Percentiles rank a stretch among this genome's conserved stretches.
Evolutionary conservation across 2,329 filamentous ascomycete genomes (phyloP).

Genomic region (Alternaria infectoria): DNA sequence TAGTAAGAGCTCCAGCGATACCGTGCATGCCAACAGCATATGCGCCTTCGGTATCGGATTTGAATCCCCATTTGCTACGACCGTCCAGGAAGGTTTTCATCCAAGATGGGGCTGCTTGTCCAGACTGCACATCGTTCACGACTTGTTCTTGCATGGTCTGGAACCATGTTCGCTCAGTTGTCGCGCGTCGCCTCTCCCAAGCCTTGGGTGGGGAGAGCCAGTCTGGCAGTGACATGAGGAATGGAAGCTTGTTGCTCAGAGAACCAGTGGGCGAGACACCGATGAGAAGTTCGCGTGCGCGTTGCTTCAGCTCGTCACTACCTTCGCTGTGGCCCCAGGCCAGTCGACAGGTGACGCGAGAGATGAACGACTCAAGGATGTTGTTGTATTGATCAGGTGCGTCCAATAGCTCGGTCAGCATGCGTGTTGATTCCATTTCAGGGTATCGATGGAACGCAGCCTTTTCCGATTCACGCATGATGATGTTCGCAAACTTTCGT

Average conservation of each 20-base stretch:
- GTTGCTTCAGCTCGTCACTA: conserved; percentile 55
- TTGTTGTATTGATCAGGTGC: conserved; percentile 53
- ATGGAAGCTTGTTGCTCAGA: conserved; percentile 54
- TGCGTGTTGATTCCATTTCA: conserved; percentile 53
- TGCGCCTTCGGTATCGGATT: conserved; percentile 53
- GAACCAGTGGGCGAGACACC: conserved; percentile 56
- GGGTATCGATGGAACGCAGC: conserved; percentile 52
- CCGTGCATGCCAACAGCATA: conserved; percentile 57
- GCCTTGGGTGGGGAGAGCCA: conserved; percentile 52
- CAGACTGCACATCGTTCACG: conserved; percentile 40
- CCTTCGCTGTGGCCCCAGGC: conserved; percentile 55
- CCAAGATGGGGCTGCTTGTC: conserved; percentile 49
- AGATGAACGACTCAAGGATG: conserved; percentile 53
- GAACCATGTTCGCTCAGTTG: conserved; percentile 53
- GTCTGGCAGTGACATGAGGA: conserved; percentile 54
- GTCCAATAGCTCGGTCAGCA: conserved; percentile 53
- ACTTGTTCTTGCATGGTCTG: conserved; percentile 54
- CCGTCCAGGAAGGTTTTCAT: conserved; percentile 53
- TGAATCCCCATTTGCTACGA: conserved; percentile 49
- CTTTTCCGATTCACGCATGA: conserved; percentile 54
- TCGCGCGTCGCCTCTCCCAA: conserved; percentile 53
- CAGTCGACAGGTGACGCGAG: conserved; percentile 55
- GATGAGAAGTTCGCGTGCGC: conserved; percentile 54
- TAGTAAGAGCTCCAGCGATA: conserved; percentile 55
- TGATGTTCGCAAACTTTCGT: conserved; percentile 53